Conservation (phyloP, 129 eudicot genomes). For the Centrapalus pauciflorus region DNA sequence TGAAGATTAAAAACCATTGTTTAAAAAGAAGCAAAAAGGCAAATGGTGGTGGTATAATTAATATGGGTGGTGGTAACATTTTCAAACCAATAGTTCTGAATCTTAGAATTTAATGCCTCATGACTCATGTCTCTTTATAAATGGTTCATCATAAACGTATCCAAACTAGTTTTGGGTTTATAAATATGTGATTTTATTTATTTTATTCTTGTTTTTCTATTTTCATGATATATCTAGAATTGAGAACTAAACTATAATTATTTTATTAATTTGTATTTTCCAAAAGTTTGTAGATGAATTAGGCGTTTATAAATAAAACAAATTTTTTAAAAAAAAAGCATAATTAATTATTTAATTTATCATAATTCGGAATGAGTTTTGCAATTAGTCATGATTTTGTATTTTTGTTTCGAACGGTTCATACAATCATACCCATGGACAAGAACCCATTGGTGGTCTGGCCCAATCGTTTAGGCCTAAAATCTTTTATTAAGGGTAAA, state of each 20-base stretch:
- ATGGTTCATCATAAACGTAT: slow-evolving; percentile 12
- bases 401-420: no score
- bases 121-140: slow-evolving; percentile 17
- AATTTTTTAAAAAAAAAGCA: no score
- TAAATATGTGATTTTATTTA: no score
- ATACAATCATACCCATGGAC: no score
- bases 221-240: slow-evolving; percentile 1
- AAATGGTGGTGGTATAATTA: slow-evolving; percentile 18
- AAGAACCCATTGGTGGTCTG: no score
- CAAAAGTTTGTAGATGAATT: background rate
- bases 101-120: slow-evolving; percentile 23
- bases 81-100: slow-evolving; percentile 13
- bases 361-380: no score
- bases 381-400: no score
- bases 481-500: no score
- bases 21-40: background rate
- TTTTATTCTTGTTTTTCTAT: background rate
- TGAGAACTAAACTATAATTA: background rate
- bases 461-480: no score
- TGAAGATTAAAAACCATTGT: background rate
- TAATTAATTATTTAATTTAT: no score
- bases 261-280: background rate
- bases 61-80: slow-evolving; percentile 25
- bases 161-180: slow-evolving; percentile 3
- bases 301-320: no score